Percentiles rank a stretch among this genome's conserved stretches.
Conservation (phyloP, 2,329 filamentous ascomycete genomes). For the Colletotrichum phormii region DNA sequence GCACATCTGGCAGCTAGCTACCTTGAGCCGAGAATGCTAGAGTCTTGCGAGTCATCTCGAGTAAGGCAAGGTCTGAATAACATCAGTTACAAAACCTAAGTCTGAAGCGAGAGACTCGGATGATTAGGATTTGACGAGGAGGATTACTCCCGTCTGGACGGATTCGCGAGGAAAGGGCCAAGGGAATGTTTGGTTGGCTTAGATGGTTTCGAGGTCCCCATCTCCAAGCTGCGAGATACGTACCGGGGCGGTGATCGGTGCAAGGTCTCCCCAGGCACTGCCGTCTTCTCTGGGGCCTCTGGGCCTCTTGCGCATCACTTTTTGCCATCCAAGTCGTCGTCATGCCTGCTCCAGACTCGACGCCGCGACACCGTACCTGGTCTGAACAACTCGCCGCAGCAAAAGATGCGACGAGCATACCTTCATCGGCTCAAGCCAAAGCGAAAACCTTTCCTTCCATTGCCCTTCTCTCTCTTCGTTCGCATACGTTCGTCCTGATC, state of each 20-base stretch:
- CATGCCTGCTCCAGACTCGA: slow-evolving; percentile 4
- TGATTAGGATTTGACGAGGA: background rate
- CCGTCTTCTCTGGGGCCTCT: background rate
- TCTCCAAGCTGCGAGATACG: background rate
- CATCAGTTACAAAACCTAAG: no score
- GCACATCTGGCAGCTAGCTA: background rate
- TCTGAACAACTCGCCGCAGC: background rate
- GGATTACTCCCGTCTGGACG: background rate
- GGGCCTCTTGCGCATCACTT: background rate
- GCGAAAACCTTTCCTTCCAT: no score
- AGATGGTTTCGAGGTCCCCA: background rate
- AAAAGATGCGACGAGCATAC: background rate
- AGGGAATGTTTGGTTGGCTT: background rate
- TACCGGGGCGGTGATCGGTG: background rate
- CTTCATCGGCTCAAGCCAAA: background rate
- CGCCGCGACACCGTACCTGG: background rate
- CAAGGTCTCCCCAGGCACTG: background rate
- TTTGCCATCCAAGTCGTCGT: slow-evolving; percentile 24
- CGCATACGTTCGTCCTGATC: background rate
- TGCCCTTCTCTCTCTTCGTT: background rate
- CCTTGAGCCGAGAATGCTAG: background rate
- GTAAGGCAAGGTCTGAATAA: background rate
- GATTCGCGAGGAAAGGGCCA: background rate
- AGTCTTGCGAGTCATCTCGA: background rate
- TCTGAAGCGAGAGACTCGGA: background rate